Percentiles rank a stretch among this genome's conserved stretches.
Evolutionary conservation across 2,329 filamentous ascomycete genomes (phyloP).

Genomic region (Myrmaecium sp.): DNA sequence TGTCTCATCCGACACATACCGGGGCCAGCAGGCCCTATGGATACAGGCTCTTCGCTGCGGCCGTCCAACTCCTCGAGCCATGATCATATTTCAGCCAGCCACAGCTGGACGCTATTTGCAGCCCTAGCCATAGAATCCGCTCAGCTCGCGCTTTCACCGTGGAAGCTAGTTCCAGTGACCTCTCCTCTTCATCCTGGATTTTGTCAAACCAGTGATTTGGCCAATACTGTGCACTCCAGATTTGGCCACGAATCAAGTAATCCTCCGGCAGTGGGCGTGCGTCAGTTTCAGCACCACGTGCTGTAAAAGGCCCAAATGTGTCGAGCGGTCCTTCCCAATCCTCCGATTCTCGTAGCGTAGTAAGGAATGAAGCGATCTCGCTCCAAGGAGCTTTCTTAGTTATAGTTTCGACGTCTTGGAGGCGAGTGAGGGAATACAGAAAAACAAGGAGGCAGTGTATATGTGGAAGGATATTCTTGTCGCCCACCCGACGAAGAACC

Average conservation of each 20-base stretch:
- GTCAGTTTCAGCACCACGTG: slow-evolving; percentile 9
- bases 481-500: slow-evolving; percentile 35
- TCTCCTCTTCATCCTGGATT: slow-evolving; percentile 50
- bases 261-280: slow-evolving; percentile 50
- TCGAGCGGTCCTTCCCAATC: slow-evolving; percentile 18
- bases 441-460: slow-evolving; percentile 47
- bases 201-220: slow-evolving; percentile 43
- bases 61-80: too few species aligned
- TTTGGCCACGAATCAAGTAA: slow-evolving; percentile 45
- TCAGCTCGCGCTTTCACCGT: slow-evolving; percentile 41
- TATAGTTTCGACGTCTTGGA: slow-evolving; percentile 14
- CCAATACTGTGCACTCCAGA: slow-evolving; percentile 43
- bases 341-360: slow-evolving; percentile 28
- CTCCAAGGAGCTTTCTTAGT: slow-evolving; percentile 35
- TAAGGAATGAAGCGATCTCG: slow-evolving; percentile 33
- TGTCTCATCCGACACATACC: too few species aligned
- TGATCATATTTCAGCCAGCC: too few species aligned
- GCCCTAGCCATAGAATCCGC: slow-evolving; percentile 41
- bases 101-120: slow-evolving; percentile 27
- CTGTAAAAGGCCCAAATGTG: slow-evolving; percentile 19
- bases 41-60: too few species aligned
- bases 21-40: too few species aligned
- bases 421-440: slow-evolving; percentile 27
- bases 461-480: slow-evolving; percentile 44
- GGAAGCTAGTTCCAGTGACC: slow-evolving; percentile 43